Base-by-base conservation (phyloP, 345 rosid genomes). In the Turnera subulata region DNA sequence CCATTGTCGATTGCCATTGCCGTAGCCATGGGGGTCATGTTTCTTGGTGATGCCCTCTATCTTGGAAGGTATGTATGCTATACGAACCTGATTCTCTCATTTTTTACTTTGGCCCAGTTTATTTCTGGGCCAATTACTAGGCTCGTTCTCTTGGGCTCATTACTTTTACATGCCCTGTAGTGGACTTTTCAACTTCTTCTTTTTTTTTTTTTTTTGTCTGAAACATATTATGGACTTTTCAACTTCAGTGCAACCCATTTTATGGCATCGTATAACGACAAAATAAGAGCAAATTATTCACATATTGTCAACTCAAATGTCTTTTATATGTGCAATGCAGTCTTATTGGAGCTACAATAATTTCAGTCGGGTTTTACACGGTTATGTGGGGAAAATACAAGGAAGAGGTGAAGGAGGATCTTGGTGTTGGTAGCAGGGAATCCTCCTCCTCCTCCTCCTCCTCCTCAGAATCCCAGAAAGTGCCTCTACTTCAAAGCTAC, bases 301-400 rank as follows among this genome's bases (percentile, higher is more conserved):
- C n/a, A 40, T 10, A 10, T 4, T 12, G 11, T 12, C n/a, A 15
- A 11, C 26, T 59, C n/a, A n/a, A n/a, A 2, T 23, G 58, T 58
- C 57, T 56, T 1, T 26, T 43, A 55, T 53, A 44, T 57, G 26
- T 39, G 10, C 46, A 44, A 40, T 54, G 56, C 81, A 87, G 97
- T 56, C 65, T 87, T 14, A 64, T 84, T 2, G 97, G 98, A 23
- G 95, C 96, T 50, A 74, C 78, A 1, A 68, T 81, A 17, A 88
- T 91, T 65, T 79, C 96, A 1, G 33, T 81, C 0, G 96, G 98
- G 50, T 91, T 91, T 56, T 88, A 88, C 46, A 84, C 83, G 1
- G 89, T 88, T 19, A 84, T 91, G 84, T 91, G 98, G 98, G 96
- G 98, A 11, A 88, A 91, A 73, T 67, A 79, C 7, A 85, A 82